Percentiles rank a stretch among this genome's conserved stretches.
Conservation (phyloP, 192 early-diverging fungal species). For the Chytriomyces confervae region DNA sequence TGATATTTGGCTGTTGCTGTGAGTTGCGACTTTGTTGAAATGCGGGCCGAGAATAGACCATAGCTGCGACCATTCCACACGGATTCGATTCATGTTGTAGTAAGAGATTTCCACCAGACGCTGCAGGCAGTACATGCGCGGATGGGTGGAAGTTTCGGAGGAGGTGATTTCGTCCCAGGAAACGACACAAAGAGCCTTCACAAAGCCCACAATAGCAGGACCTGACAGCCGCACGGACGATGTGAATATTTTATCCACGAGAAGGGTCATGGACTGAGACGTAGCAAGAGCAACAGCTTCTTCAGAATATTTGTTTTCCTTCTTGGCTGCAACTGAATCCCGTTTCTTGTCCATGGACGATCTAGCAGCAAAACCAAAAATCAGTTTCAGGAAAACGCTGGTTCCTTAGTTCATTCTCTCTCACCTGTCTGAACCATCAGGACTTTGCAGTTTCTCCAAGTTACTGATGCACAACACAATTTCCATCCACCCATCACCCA, state of each 20-base stretch:
- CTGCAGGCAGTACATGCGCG: conserved; percentile 79
- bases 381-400: not conserved
- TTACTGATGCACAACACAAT: conserved; percentile 85
- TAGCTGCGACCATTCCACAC: conserved; percentile 94
- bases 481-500: conserved; percentile 78
- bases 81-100: conserved; percentile 98
- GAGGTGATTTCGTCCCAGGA: conserved; percentile 87
- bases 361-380: not conserved
- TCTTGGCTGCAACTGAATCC: not conserved
- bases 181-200: conserved; percentile 80
- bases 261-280: conserved; percentile 76
- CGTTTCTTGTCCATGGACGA: not conserved
- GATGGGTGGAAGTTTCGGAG: conserved; percentile 53
- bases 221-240: conserved; percentile 79
- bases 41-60: conserved; percentile 76
- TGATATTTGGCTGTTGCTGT: conserved; percentile 82
- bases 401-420: not conserved
- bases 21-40: conserved; percentile 86
- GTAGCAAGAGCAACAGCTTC: conserved; percentile 56
- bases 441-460: conserved; percentile 85
- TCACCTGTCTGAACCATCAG: conserved; percentile 36
- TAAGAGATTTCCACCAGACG: conserved; percentile 93
- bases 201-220: conserved; percentile 87
- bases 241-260: conserved; percentile 86
- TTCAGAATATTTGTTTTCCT: conserved; percentile 37